Base-by-base conservation (phyloP, 2,329 filamentous ascomycete species). In the Cryoendolithus antarcticus region DNA sequence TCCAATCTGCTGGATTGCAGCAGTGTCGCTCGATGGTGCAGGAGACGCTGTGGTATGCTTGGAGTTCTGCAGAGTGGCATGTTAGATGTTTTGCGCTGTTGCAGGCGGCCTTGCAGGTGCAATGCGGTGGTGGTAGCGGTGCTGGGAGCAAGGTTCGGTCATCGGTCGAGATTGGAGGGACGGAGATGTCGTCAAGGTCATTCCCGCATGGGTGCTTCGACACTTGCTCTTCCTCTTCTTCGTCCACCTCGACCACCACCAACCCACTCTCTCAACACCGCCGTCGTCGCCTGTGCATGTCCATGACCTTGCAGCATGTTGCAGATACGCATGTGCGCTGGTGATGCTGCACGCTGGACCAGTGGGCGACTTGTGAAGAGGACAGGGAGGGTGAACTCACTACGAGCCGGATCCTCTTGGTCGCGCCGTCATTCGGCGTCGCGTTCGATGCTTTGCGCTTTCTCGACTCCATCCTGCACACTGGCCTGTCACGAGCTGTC, bases 401-500 rank as follows among this genome's bases (percentile, higher is more conserved):
- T 19, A 42, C 27, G 35, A 42, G 35, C 30, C 37, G 35, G 40
- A 42, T 42, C 35, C 35, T 42, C 40, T 42, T 42, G 46, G 69
- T 61, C 53, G 69, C 66, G 50, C 66, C 64, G 46, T 70, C 70
- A 27, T 11, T 35, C 39, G 73, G 71, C 39, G 68, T 63, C 49
- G 62, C 64, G 48, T 62, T 63, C 45, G 61, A 56, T 32, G 66
- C 65, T 61, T 75, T 76, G 59, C 74, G 70, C 65, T 77, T 79
- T 47, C 63, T 6, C 5, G 24, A 27, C 24, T 27, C 24, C 24
- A 27, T 27, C 24, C 7, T 8, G 24, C 24, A 27, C 24, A 19
- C 15, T 19, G 15, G 15, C 15, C 15, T 19, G 15, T 19, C 15
- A 19, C 15, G 15, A 19, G 15, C 15, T 19, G 15, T 19, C 15